A percentile compares a stretch with the other conserved stretches of the same genome.
Evolutionary conservation across 345 rosid species (phyloP).

Genomic region (Eucalyptus curtisii): DNA sequence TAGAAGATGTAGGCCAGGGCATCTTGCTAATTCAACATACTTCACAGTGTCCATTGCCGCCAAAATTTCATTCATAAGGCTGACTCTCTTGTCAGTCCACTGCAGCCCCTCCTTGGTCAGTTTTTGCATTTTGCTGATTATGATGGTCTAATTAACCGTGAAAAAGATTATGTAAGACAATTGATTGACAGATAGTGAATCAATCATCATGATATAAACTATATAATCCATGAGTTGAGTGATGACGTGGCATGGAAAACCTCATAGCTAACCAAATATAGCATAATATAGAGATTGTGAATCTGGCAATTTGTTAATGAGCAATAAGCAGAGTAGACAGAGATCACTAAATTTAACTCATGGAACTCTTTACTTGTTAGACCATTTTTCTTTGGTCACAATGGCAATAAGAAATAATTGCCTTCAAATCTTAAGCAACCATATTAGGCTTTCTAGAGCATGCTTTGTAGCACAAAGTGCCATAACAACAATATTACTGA

Average conservation of each 20-base stretch:
- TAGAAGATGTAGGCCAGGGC: neutral
- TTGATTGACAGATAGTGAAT: neutral
- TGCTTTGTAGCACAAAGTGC: neutral
- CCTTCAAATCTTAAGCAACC: neutral
- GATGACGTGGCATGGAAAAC: neutral
- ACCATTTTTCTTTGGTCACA: neutral
- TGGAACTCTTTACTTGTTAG: neutral
- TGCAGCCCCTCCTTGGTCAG: constrained; percentile 84
- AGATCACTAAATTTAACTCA: neutral
- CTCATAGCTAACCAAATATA: neutral
- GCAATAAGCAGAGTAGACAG: neutral
- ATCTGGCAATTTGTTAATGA: neutral
- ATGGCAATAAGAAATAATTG: neutral
- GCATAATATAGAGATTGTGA: neutral
- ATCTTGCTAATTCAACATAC: constrained; percentile 30
- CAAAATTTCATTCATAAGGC: constrained; percentile 84
- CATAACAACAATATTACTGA: neutral
- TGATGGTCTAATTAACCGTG: constrained; percentile 36
- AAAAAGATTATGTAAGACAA: neutral
- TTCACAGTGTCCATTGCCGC: constrained; percentile 91
- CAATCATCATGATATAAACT: neutral
- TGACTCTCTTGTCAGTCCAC: constrained; percentile 88
- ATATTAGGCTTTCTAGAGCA: neutral
- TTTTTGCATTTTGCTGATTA: constrained; percentile 83
- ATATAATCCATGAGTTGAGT: neutral